Conservation (phyloP, 345 rosid species). For the Kandelia obovata region DNA sequence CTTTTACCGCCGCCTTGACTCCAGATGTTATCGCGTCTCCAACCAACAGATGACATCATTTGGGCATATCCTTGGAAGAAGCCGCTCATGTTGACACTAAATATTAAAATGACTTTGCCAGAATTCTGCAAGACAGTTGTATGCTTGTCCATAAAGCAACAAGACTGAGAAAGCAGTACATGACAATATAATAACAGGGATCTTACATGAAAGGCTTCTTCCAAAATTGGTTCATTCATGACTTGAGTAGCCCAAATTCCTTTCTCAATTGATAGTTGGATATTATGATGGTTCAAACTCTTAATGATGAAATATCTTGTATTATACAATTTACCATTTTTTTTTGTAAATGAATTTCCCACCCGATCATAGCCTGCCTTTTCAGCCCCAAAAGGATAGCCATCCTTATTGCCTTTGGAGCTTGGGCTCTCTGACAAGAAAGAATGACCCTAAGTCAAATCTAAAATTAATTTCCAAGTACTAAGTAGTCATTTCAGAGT, state of each 20-base stretch:
- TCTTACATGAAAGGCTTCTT: constrained; percentile 90
- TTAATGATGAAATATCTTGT: constrained; percentile 91
- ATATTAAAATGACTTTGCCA: constrained; percentile 72
- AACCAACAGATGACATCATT: constrained; percentile 89
- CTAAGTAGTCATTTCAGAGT: too few species aligned
- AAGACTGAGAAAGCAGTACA: constrained; percentile 25
- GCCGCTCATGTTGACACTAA: constrained; percentile 99
- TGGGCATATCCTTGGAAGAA: constrained; percentile 98
- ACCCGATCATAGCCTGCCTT: constrained; percentile 37
- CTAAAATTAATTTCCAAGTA: not conserved
- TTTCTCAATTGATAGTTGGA: constrained; percentile 68
- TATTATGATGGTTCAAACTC: constrained; percentile 80
- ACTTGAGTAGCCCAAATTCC: constrained; percentile 99
- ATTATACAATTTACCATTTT: constrained; percentile 41
- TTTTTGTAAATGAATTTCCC: constrained; percentile 35
- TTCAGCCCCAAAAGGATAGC: constrained; percentile 41
- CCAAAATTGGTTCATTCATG: constrained; percentile 94
- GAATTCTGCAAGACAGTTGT: constrained; percentile 69
- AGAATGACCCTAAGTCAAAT: constrained; percentile 1
- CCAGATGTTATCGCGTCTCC: constrained; percentile 92
- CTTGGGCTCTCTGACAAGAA: constrained; percentile 65
- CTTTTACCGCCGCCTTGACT: constrained; percentile 80
- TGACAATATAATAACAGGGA: constrained; percentile 14
- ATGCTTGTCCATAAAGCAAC: constrained; percentile 23
- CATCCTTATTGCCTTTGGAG: constrained; percentile 50